Evolutionary conservation across 2,329 filamentous ascomycete genomes (phyloP).

Genomic region (Colletotrichum horii): DNA sequence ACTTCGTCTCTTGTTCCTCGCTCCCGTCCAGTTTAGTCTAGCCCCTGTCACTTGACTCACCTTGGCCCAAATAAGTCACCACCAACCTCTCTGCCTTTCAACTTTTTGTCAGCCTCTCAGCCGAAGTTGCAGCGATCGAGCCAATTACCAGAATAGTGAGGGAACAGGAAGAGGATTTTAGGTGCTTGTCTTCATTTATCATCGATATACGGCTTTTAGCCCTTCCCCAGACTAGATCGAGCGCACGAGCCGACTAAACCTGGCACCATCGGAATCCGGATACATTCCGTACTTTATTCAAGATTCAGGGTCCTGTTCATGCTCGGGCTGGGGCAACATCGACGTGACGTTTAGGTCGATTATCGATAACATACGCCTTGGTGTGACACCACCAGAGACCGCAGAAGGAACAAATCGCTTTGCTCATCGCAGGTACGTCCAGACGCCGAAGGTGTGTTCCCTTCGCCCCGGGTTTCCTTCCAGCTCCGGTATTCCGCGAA

Average conservation of each 20-base stretch:
- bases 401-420: not conserved
- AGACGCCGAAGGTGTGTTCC: not conserved
- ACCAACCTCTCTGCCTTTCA: not conserved
- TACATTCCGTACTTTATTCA: not conserved
- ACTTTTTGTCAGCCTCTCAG: not conserved
- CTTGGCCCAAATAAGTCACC: not conserved
- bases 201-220: not conserved
- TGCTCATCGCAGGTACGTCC: not conserved
- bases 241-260: not conserved
- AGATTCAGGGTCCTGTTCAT: conserved; percentile 11
- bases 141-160: not conserved
- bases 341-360: conserved; percentile 6
- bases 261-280: not conserved
- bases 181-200: not conserved
- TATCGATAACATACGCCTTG: not conserved
- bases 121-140: not conserved
- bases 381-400: not conserved
- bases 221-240: not conserved
- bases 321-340: conserved; percentile 1
- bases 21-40: not conserved
- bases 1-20: conserved; percentile 6
- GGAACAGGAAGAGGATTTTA: not conserved
- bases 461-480: not conserved
- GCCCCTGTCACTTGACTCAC: not conserved
- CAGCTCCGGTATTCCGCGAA: not conserved